These are phyloP conservation scores for Yamadazyma jaroonii DNA, from an alignment of 1,139 yeast species.

Conservation along the genomic window DNA sequence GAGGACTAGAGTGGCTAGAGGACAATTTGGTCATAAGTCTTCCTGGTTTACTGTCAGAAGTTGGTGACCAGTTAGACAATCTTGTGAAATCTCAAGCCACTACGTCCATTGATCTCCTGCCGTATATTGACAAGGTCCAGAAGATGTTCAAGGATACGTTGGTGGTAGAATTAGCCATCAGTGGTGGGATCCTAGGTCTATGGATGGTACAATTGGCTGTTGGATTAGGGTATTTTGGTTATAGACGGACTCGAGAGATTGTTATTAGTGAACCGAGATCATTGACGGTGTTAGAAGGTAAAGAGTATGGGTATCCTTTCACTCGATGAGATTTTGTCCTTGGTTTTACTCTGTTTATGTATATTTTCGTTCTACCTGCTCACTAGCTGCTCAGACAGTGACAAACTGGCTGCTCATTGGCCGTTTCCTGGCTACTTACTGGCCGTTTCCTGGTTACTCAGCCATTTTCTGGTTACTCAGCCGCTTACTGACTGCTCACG, in stretches of 20 bases:
- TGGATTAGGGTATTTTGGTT: conserved; percentile 21
- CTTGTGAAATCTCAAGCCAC: conserved; percentile 48
- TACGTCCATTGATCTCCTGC: conserved; percentile 28
- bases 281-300: conserved; percentile 25
- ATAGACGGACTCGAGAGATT: conserved; percentile 2
- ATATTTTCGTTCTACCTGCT: too few species aligned
- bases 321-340: too few species aligned
- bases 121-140: conserved; percentile 15
- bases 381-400: too few species aligned
- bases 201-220: conserved; percentile 49
- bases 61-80: conserved; percentile 5
- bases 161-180: conserved; percentile 43
- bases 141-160: conserved; percentile 32
- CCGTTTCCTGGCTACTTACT: too few species aligned
- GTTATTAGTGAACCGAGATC: conserved; percentile 31
- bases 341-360: too few species aligned
- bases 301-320: conserved; percentile 31
- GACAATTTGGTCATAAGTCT: conserved; percentile 57
- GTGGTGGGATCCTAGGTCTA: conserved; percentile 38
- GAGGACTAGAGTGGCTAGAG: conserved; percentile 79
- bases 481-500: too few species aligned
- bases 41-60: conserved; percentile 35
- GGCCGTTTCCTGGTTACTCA: too few species aligned
- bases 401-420: too few species aligned
- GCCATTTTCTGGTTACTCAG: too few species aligned